Percentiles rank a stretch among this genome's conserved stretches.
These are phyloP conservation scores for Clavispora carvajalis DNA, from an alignment of 805 yeast genomes.

Conservation along the genomic window DNA sequence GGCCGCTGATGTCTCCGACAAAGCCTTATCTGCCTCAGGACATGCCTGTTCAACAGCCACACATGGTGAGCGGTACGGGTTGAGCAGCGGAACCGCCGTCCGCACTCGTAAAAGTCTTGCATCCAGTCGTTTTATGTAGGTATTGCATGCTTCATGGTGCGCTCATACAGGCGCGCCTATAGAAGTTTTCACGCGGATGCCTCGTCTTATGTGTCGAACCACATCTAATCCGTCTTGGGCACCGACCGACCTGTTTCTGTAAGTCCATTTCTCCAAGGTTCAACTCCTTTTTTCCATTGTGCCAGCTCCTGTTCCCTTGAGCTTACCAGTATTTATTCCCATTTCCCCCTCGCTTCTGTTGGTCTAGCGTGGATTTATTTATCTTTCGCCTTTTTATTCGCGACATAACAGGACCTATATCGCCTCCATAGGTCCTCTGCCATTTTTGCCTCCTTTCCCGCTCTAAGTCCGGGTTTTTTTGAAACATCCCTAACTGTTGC, in stretches of 20 bases:
- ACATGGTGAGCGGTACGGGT: neutral
- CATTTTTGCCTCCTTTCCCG: neutral
- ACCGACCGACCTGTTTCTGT: neutral
- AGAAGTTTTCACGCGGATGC: neutral
- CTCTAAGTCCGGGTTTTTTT: too few relatives aligned
- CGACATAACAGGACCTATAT: neutral
- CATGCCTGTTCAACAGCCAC: too few relatives aligned
- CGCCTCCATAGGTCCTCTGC: neutral
- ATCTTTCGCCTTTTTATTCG: neutral
- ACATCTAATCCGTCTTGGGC: slow-evolving; percentile 1
- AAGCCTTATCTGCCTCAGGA: too few relatives aligned
- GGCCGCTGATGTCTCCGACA: too few relatives aligned
- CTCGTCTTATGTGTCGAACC: neutral
- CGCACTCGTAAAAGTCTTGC: neutral
- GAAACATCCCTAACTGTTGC: too few relatives aligned
- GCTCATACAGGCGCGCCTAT: neutral
- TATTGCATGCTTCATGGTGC: neutral
- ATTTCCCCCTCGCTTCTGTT: too few relatives aligned
- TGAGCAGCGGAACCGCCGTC: neutral
- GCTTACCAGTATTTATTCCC: neutral
- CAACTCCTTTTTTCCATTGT: neutral
- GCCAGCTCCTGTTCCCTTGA: neutral
- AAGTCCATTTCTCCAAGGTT: neutral
- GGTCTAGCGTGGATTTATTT: too few relatives aligned
- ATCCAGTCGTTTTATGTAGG: neutral